Percentiles rank a stretch among this genome's conserved stretches.
These are phyloP conservation scores for Colletotrichum coccodes DNA, from an alignment of 2,329 filamentous ascomycete species.

Conservation along the genomic window DNA sequence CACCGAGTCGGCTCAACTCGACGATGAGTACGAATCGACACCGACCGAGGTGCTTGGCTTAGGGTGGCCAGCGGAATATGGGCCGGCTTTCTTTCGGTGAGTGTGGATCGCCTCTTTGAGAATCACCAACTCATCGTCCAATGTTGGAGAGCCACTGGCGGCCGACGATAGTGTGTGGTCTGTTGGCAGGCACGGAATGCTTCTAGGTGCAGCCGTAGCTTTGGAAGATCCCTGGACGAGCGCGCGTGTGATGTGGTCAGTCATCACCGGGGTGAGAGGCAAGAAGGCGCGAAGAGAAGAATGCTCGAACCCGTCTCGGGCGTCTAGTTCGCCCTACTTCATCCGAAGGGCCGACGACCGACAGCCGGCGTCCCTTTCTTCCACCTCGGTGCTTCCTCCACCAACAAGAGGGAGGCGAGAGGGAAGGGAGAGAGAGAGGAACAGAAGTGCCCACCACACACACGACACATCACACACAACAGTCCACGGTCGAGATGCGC, in stretches of 20 bases:
- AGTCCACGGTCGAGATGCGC: conserved; percentile 16
- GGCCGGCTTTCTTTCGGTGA: neutral
- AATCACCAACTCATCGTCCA: conserved; percentile 17
- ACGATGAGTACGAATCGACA: neutral
- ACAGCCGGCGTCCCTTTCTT: conserved; percentile 15
- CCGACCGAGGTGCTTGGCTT: neutral
- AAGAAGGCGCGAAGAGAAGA: neutral
- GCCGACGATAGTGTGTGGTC: conserved; percentile 1
- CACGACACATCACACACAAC: conserved; percentile 8
- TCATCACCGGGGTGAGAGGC: neutral
- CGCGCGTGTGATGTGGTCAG: conserved; percentile 27
- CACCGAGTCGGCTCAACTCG: too few relatives aligned
- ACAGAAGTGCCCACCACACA: conserved; percentile 20
- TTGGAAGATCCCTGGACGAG: conserved; percentile 4
- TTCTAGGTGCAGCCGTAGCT: neutral
- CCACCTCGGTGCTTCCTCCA: neutral
- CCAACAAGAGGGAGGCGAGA: neutral
- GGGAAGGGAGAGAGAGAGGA: neutral
- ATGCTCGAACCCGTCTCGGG: conserved; percentile 1
- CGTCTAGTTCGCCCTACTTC: conserved; percentile 20
- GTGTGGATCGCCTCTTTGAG: conserved; percentile 4
- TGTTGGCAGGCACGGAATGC: conserved; percentile 14
- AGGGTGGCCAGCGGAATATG: neutral
- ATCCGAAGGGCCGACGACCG: conserved; percentile 22
- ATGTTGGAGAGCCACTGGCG: conserved; percentile 8